Percentiles rank a stretch among this genome's conserved stretches.
Conservation (phyloP, 345 rosid species). For the Melaleuca quinquenervia region DNA sequence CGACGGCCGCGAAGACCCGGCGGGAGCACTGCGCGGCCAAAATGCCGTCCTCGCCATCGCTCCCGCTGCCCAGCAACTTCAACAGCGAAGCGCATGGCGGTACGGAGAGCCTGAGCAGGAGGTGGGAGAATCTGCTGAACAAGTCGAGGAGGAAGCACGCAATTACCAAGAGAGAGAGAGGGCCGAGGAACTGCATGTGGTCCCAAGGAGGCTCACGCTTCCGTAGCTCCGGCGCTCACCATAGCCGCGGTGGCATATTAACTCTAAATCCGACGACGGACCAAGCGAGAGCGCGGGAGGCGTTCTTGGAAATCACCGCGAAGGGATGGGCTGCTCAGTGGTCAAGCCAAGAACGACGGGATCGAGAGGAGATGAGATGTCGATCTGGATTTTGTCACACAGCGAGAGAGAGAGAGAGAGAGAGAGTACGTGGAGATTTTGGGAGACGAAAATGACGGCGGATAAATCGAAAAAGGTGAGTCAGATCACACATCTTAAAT, state of each 20-base stretch:
- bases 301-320: background rate
- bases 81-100: conserved; percentile 13
- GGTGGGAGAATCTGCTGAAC: conserved; percentile 7
- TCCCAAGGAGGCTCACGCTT: background rate
- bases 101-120: background rate
- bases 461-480: background rate
- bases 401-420: background rate
- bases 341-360: background rate
- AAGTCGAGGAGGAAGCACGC: conserved; percentile 22
- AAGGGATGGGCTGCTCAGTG: background rate
- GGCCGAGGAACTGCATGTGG: conserved; percentile 18
- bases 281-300: background rate
- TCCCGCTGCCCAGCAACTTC: conserved; percentile 12
- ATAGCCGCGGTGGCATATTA: background rate
- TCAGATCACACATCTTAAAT: background rate
- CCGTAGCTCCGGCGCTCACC: background rate
- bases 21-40: background rate
- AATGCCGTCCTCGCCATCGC: background rate
- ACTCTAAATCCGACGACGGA: background rate
- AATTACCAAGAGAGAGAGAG: conserved; percentile 11
- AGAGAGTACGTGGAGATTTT: background rate
- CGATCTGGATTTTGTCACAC: background rate
- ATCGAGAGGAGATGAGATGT: background rate
- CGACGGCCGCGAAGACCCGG: conserved; percentile 4
- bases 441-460: background rate